Evolutionary conservation across 2,329 filamentous ascomycete genomes (phyloP), one percentile per base, ranked within the genome.

Genomic region (Pseudogymnoascus pannorum): DNA sequence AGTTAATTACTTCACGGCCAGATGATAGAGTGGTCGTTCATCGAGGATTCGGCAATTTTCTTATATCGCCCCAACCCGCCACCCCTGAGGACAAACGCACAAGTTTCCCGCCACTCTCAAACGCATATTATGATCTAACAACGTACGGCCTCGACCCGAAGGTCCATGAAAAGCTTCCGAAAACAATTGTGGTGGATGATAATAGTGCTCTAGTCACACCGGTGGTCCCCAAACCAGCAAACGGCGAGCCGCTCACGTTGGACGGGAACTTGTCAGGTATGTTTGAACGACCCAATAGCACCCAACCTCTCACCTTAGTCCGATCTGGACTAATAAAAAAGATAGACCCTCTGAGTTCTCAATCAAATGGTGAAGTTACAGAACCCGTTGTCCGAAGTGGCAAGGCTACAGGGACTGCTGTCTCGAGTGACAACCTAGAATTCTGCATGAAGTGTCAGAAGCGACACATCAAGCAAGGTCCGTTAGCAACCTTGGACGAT

Each of bases 371-470:
- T 26, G 5, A n/a, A 11, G 9, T 29, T 29, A 8, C 24, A 38
- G 54, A 20, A 16, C 60, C 63, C 20, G 62, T 62, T 26, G 60
- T 64, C 35, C 22, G 11, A 58, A 58, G 63, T 60, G 57, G 64
- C n/a, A 33, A 64, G n/a, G 11, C 33, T 20, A 57, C 63, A 35
- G 16, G 42, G 8, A 31, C 58, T 42, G 59, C 31, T 42, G 58
- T 35, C 48, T 20, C 24, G 26, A 54, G 11, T 4, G 60, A 57
- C 18, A 24, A 60, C 2, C 62, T 66, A 6, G 63, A 64, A 38
- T 66, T 62, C 51, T 72, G 70, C 64, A 65, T 57, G 7, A 62
- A 62, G 29, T 72, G 70, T 59, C 61, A 65, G 12, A 60, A 65
- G 24, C 40, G 35, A 12, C 70, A 72, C 35, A 71, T 72, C 24